Evolutionary conservation across 2,329 filamentous ascomycete genomes (phyloP).

Genomic region (Neopestalotiopsis sp.): DNA sequence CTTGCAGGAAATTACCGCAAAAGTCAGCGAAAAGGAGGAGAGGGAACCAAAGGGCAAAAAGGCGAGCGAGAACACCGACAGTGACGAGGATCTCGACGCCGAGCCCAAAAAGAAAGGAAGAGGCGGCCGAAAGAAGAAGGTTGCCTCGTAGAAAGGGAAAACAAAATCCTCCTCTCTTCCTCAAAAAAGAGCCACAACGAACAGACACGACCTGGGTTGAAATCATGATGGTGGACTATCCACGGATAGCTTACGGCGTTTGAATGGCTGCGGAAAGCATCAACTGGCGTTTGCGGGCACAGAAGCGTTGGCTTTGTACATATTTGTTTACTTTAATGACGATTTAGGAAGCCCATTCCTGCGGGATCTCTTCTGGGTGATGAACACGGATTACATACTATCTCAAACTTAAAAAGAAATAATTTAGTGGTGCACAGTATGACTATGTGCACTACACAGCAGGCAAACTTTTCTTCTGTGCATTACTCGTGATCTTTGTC

Average conservation of each 20-base stretch:
- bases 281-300: slow-evolving; percentile 32
- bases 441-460: no score
- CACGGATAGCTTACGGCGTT: slow-evolving; percentile 26
- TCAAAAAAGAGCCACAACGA: slow-evolving; percentile 22
- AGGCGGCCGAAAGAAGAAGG: slow-evolving; percentile 57
- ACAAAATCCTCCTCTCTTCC: neutral
- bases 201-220: slow-evolving; percentile 27
- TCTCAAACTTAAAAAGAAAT: no score
- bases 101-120: slow-evolving; percentile 52
- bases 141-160: slow-evolving; percentile 31
- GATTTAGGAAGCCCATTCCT: neutral
- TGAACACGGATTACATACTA: neutral
- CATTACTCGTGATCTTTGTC: no score
- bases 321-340: neutral
- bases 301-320: slow-evolving; percentile 8
- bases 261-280: slow-evolving; percentile 26
- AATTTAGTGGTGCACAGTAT: no score
- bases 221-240: slow-evolving; percentile 25
- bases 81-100: slow-evolving; percentile 52
- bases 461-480: no score
- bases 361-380: no score
- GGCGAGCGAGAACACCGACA: slow-evolving; percentile 58
- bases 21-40: slow-evolving; percentile 66
- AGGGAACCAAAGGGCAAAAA: slow-evolving; percentile 46
- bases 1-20: slow-evolving; percentile 84